A percentile compares a stretch with the other conserved stretches of the same genome.
Evolutionary conservation across 1,284 basidiomycete species (phyloP).

Genomic region (Pseudozyma sp.): DNA sequence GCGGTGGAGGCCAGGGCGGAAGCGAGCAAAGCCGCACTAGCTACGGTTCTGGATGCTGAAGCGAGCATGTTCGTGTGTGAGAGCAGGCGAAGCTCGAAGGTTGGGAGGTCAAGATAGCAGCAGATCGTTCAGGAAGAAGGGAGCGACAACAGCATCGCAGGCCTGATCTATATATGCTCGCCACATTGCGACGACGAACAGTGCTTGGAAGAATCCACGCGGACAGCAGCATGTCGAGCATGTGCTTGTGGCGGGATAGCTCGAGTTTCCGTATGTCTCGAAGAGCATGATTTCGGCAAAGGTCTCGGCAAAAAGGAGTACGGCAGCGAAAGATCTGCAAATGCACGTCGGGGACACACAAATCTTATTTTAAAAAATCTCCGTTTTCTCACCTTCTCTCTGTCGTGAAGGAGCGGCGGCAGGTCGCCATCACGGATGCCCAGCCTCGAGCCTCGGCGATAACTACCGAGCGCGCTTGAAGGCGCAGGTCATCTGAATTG

Average conservation of each 20-base stretch:
- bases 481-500: no score
- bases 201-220: not conserved
- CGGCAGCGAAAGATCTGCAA: not conserved
- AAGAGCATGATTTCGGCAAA: not conserved
- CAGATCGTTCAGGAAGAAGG: no score
- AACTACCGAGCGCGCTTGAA: no score
- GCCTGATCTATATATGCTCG: no score
- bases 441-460: no score
- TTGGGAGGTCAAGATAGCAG: not conserved
- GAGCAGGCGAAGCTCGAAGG: not conserved
- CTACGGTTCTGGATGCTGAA: constrained; percentile 12
- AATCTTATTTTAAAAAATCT: no score
- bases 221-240: not conserved
- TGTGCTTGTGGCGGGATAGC: no score
- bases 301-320: not conserved
- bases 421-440: no score
- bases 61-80: constrained; percentile 16
- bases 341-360: constrained; percentile 27
- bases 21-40: constrained; percentile 2
- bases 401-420: no score
- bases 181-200: not conserved
- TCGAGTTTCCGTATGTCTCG: no score
- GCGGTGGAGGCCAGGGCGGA: constrained; percentile 10
- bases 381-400: no score
- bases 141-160: no score